Percentiles rank a stretch among this genome's conserved stretches.
Evolutionary conservation across 139 green algal species (phyloP).

Genomic region (Klebsormidium nitens): DNA sequence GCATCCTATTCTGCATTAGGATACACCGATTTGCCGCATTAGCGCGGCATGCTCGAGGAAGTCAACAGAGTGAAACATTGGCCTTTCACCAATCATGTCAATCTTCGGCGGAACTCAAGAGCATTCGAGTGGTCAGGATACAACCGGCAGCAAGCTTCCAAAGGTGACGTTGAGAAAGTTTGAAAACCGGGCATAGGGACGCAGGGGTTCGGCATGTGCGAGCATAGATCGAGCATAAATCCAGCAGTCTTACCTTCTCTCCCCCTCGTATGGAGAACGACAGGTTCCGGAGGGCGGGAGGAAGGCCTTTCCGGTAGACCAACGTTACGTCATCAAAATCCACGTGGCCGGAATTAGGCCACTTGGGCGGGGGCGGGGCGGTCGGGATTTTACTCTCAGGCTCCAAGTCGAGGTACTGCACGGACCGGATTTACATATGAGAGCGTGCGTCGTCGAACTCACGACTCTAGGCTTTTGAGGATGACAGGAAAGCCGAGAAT

Average conservation of each 20-base stretch:
- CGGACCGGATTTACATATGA: too few relatives aligned
- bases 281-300: slow-evolving; percentile 57
- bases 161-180: not conserved
- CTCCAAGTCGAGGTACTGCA: too few relatives aligned
- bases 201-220: not conserved
- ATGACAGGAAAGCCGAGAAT: too few relatives aligned
- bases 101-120: too few relatives aligned
- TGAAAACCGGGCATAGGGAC: not conserved
- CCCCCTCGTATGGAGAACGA: slow-evolving; percentile 39
- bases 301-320: slow-evolving; percentile 69
- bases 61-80: too few relatives aligned
- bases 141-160: not conserved
- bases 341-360: slow-evolving; percentile 58
- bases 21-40: too few relatives aligned
- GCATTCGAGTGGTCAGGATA: not conserved
- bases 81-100: too few relatives aligned
- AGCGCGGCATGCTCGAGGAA: too few relatives aligned
- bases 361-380: slow-evolving; percentile 24
- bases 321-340: slow-evolving; percentile 58
- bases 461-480: too few relatives aligned
- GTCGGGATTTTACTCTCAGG: not conserved
- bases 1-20: too few relatives aligned
- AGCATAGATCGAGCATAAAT: not conserved
- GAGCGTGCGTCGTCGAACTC: too few relatives aligned
- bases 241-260: slow-evolving; percentile 42